phyloP scores from a whole-genome alignment of 208 protist species.

The Tritrichomonas musculus region DNA sequence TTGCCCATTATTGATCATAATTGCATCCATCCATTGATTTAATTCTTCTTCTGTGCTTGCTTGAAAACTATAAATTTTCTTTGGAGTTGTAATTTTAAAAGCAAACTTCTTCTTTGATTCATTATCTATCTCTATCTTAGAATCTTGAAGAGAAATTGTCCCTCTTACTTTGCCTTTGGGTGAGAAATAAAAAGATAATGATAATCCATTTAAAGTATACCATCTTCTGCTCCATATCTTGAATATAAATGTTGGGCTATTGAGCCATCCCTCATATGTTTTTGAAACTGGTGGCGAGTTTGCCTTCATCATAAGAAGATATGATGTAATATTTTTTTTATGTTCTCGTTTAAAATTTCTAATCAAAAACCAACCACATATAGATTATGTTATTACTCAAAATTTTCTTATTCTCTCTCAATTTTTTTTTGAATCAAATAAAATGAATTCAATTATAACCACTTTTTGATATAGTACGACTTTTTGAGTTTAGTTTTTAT shows the following conservation, averaged over 20 bases:
- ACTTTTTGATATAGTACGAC: no score
- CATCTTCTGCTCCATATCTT: not conserved
- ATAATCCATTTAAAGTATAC: not conserved
- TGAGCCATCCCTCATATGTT: not conserved
- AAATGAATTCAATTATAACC: no score
- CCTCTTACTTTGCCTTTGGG: not conserved
- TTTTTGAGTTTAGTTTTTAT: no score
- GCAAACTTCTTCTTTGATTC: not conserved
- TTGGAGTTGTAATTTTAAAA: not conserved
- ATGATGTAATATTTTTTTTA: no score
- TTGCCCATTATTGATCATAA: not conserved
- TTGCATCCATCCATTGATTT: not conserved
- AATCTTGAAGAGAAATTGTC: not conserved
- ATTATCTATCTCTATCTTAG: not conserved
- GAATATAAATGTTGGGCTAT: not conserved
- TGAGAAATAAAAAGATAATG: not conserved
- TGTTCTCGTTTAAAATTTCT: no score
- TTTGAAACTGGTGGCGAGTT: no score
- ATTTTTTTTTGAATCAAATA: no score
- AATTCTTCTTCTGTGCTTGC: no score
- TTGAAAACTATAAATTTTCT: not conserved
- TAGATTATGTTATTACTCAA: no score
- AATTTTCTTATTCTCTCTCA: no score
- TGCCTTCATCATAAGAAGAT: no score
- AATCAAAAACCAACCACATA: no score